Evolutionary conservation across 73 alveolate species (phyloP), one percentile per base, ranked within the genome.

Genomic region (Paramecium sexaurelia): DNA sequence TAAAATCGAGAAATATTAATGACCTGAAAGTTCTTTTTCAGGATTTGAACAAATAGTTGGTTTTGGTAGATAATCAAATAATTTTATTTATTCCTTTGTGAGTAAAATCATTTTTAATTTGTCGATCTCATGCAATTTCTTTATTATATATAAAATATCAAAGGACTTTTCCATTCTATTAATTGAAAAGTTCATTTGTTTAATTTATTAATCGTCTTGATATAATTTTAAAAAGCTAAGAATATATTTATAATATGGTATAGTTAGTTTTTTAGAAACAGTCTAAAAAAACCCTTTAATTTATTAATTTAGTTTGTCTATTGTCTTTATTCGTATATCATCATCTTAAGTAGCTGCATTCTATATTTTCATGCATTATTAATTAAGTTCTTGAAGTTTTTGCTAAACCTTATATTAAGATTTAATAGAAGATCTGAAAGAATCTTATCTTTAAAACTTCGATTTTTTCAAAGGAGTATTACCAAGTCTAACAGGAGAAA

Each of bases 41-140:
- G 87, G 87, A 19, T 73, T 73, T 15, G 57, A 20, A 41, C 55
- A 13, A 22, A 78, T 78, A 2, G 45, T 78, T 11, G 90, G 90
- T 78, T 78, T 78, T 5, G 90, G 90, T 7, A 78, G 29, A 43
- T 78, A 78, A 24, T 78, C 40, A 40, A 78, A 78, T 2, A 78
- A 22, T 37, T 78, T 78, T 41, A 39, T 22, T 33, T 78, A 0
- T 22, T 78, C 90, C 10, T 78, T 24, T 0, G 35, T 45, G 39
- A 78, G 13, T 78, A 78, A 40, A 19, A 78, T 41, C 40, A 22
- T 24, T 78, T 78, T 78, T 8, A 78, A 24, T 78, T 78, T 78
- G 20, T 78, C 90, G 6, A 78, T 41, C 17, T 78, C 90, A 43
- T 41, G 73, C 8, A 78, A 26, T 33, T 78, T 78, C 36, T 78